Base-by-base conservation (phyloP, 2,329 filamentous ascomycete genomes). In the Aureobasidium namibiae region DNA sequence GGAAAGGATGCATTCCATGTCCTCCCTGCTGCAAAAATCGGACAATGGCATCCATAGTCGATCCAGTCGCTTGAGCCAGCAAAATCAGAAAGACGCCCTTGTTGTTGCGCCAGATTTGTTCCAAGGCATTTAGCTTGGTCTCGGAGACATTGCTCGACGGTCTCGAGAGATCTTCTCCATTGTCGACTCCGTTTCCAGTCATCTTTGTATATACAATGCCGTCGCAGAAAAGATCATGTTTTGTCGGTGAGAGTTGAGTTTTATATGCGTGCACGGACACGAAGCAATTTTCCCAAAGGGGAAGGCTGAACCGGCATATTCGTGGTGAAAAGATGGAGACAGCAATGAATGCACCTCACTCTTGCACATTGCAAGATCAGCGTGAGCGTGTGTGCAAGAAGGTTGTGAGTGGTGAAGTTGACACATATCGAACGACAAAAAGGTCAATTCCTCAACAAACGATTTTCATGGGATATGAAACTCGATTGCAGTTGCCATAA, bases 1-100 rank as follows among this genome's bases (percentile, higher is more conserved):
- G 54, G 34, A 58, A 58, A n/a, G 54, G 44, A 41, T 58, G 54
- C 54, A 58, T 58, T 0, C 42, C 54, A 29, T 39, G 42, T 23
- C 54, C 54, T 13, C 54, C 44, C 5, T 58, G 54, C 18, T 58
- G 54, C 23, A 58, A n/a, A 11, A 58, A 58, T 14, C 54, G 21
- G 8, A 49, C 54, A 38, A 58, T 58, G n/a, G 54, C 54, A 58
- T 58, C 54, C 54, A 58, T 58, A 21, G 31, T 48, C n/a, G 54
- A 58, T 9, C 54, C 54, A 24, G 33, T 31, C 9, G 41, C 44
- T 42, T 58, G 54, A 23, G 54, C 54, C 2, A 58, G 54, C 54
- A 58, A 41, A 23, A 58, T 58, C 42, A 58, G 42, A 23, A 58
- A 39, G 1, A 58, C 44, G 54, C 54, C 54, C 18, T 58, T 58